A percentile compares a stretch with the other conserved stretches of the same genome.
Evolutionary conservation across 2,329 filamentous ascomycete species (phyloP).

Genomic region (Parastagonospora nodorum): DNA sequence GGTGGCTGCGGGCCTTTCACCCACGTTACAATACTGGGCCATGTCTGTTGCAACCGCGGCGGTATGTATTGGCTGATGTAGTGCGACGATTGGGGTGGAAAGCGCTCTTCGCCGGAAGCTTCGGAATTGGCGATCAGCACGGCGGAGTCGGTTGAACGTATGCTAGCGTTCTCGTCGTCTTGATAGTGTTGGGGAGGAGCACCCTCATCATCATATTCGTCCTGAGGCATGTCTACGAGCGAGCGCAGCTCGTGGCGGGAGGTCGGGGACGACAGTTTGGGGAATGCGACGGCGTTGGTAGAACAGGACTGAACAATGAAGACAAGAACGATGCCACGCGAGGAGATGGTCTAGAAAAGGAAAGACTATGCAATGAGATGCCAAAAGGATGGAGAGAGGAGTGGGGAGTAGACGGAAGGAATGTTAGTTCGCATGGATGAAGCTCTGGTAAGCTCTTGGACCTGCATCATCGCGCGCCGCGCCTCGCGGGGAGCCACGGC

Average conservation of each 20-base stretch:
- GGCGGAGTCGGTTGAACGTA: constrained; percentile 31
- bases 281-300: constrained; percentile 3
- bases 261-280: constrained; percentile 33
- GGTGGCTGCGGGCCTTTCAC: constrained; percentile 56
- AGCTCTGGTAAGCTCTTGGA: constrained; percentile 16
- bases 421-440: neutral
- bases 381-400: neutral
- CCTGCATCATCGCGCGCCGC: constrained; percentile 18
- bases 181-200: constrained; percentile 38
- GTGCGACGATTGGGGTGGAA: constrained; percentile 23
- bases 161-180: constrained; percentile 33
- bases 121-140: constrained; percentile 36
- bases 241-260: constrained; percentile 42
- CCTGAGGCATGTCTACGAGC: constrained; percentile 30
- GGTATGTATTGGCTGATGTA: constrained; percentile 40
- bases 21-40: constrained; percentile 50
- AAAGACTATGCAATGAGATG: neutral
- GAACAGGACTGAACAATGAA: neutral
- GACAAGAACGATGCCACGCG: neutral
- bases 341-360: neutral
- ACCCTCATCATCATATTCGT: constrained; percentile 28
- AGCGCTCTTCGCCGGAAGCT: constrained; percentile 37
- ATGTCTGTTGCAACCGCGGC: constrained; percentile 60
- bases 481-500: constrained; percentile 3
- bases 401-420: neutral